Base-by-base conservation (phyloP, 148 eudicot species). In the Rhododendron henanense region DNA sequence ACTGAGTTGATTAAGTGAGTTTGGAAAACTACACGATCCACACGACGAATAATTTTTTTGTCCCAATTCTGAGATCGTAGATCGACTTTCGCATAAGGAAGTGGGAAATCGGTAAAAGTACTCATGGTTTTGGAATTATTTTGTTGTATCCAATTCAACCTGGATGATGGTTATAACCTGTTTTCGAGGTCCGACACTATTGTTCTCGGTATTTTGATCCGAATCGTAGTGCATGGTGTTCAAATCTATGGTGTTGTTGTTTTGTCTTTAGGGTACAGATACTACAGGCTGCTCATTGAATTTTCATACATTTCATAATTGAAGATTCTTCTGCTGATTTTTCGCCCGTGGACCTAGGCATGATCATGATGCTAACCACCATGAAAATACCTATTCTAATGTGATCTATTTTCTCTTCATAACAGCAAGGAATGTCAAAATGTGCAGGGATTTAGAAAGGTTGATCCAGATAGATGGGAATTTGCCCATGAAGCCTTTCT, bases 381-480 rank as follows among this genome's bases (percentile, higher is more conserved):
- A 61, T 61, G 21, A 61, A 61, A 10, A 13, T 13, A 23, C 8
- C 67, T 61, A 53, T 0, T 13, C 14, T 67, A 28, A 13, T 69
- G 35, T 69, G 37, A 28, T 69, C 16, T 28, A 28, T 71, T 71
- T 31, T 31, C 21, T 71, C 18, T 71, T 71, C 6, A 18, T 76
- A 37, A 76, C 13, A 19, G 48, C 79, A 3, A 39, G 48, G 48
- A 39, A 76, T 76, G 63, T 80, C 23, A 59, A 82, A 33, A 82
- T 82, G 37, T 83, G 85, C 53, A 83, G 85, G 85, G 85, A 10
- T 83, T 83, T 65, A 61, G 55, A 23, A 83, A 83, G 57, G 77
- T 83, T 65, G 85, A 83, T 83, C 77, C 85, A n/a, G 85, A 83
- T n/a, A 83, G 55, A 41, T 83, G 85, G 85, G 85, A 83, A 25